Evolutionary conservation across 169 alveolate genomes (phyloP), one percentile per base, ranked within the genome.

Genomic region (Eimeria brunetti): DNA sequence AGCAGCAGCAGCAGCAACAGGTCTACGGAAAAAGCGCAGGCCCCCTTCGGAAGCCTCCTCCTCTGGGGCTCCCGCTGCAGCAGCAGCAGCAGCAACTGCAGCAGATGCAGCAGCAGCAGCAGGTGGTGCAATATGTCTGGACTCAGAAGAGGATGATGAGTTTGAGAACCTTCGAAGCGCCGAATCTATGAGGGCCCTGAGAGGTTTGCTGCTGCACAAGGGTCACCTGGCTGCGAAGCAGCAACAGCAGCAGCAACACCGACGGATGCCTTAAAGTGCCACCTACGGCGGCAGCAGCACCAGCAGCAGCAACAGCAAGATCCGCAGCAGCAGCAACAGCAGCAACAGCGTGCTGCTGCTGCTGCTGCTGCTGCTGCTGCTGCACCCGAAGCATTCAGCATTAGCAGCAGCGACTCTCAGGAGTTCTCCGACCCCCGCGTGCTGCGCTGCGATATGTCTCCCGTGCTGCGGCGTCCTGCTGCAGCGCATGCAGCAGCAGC

Each of bases 331-430:
- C n/a, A n/a, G n/a, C n/a, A n/a, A n/a, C n/a, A n/a, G n/a, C n/a
- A n/a, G n/a, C n/a, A n/a, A n/a, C n/a, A n/a, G n/a, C n/a, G n/a
- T n/a, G n/a, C n/a, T n/a, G n/a, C n/a, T n/a, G n/a, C 60, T 24
- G 22, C 83, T 33, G 83, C 88, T 38, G 62, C 88, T 18, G 46
- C 64, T 38, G 88, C 88, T 38, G 88, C 88, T 24, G 46, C 62
- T 18, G 88, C 88, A 1, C 88, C 88, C 46, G 88, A 78, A 56
- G 88, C 88, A 38, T 78, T 78, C 64, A 78, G 88, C 88, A 78
- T 78, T 18, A 78, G 88, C 88, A 78, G 88, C 88, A 78, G 64
- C 64, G 88, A 78, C 16, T 78, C 88, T 6, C 88, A 78, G 88
- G 88, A 78, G 22, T 78, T 36, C 58, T 78, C 88, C 33, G 88